Conservation (phyloP, 257 asterid species). For the Ilex asprella region DNA sequence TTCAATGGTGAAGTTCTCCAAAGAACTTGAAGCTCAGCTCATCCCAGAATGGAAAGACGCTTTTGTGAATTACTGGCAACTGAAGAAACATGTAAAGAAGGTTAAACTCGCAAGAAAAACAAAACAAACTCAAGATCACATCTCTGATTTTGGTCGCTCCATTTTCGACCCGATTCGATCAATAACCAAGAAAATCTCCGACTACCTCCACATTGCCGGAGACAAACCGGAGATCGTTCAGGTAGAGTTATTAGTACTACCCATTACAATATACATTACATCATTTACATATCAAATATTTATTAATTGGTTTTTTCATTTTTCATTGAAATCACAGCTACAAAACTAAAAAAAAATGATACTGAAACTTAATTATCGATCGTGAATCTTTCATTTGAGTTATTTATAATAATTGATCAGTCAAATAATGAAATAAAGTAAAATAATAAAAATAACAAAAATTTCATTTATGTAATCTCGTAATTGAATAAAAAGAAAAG, state of each 20-base stretch:
- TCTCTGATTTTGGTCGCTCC: slow-evolving; percentile 40
- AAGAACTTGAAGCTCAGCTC: slow-evolving; percentile 77
- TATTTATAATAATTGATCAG: too few species aligned
- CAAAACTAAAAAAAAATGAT: too few species aligned
- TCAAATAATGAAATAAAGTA: too few species aligned
- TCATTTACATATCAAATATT: too few species aligned
- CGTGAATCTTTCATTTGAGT: too few species aligned
- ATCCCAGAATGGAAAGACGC: slow-evolving; percentile 92
- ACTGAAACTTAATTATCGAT: too few species aligned
- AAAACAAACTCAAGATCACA: slow-evolving; percentile 21
- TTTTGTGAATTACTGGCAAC: slow-evolving; percentile 71
- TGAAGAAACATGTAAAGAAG: slow-evolving; percentile 67
- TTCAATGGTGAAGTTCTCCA: slow-evolving; percentile 78
- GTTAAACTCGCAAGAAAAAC: slow-evolving; percentile 44
- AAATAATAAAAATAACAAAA: too few species aligned
- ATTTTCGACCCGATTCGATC: slow-evolving; percentile 45
- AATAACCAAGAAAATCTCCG: slow-evolving; percentile 17
- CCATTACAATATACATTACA: too few species aligned
- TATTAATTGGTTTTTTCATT: too few species aligned
- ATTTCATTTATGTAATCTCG: too few species aligned
- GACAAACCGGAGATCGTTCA: slow-evolving; percentile 31
- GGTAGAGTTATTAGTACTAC: slow-evolving; percentile 17
- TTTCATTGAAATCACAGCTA: too few species aligned
- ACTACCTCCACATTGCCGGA: slow-evolving; percentile 1
- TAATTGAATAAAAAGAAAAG: too few species aligned